Conservation (phyloP, 1,284 basidiomycete genomes). For the Ustilago sp. region DNA sequence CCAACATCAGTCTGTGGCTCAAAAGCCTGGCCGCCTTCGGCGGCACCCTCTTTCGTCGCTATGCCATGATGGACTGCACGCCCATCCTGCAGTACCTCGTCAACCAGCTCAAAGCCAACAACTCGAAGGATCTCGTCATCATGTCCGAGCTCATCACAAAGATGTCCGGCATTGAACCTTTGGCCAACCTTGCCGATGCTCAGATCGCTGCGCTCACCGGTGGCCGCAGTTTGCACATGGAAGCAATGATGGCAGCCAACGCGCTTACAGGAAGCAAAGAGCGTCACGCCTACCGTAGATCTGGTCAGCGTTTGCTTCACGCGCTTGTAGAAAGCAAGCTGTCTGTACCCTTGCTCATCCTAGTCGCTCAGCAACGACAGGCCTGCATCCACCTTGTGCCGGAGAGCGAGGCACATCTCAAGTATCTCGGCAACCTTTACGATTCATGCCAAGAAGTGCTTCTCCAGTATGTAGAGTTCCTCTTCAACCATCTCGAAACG, state of each 20-base stretch:
- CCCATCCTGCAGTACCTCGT: conserved; percentile 89
- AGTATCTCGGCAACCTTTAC: conserved; percentile 66
- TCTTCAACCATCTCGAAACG: conserved; percentile 57
- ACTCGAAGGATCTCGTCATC: conserved; percentile 89
- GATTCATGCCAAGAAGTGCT: conserved; percentile 65
- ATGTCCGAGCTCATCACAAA: conserved; percentile 91
- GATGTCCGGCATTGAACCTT: conserved; percentile 87
- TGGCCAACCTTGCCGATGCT: conserved; percentile 78
- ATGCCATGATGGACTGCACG: conserved; percentile 79
- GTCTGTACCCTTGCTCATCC: conserved; percentile 62
- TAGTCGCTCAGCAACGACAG: conserved; percentile 66
- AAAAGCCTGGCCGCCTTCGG: conserved; percentile 88
- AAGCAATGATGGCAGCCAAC: conserved; percentile 74
- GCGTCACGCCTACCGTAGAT: conserved; percentile 51
- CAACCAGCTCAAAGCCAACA: conserved; percentile 78
- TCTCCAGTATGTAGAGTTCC: conserved; percentile 68
- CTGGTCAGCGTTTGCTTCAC: conserved; percentile 54
- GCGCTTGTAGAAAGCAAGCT: conserved; percentile 54
- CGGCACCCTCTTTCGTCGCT: conserved; percentile 89
- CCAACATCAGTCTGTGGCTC: conserved; percentile 90
- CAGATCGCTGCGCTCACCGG: conserved; percentile 91
- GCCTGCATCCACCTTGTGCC: conserved; percentile 64
- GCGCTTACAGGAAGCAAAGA: conserved; percentile 53
- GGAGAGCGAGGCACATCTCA: conserved; percentile 63
- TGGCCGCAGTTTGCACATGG: conserved; percentile 85